Evolutionary conservation across 768 basidiomycete species (phyloP).

Genomic region (Tylopilus vinaceipallidus): DNA sequence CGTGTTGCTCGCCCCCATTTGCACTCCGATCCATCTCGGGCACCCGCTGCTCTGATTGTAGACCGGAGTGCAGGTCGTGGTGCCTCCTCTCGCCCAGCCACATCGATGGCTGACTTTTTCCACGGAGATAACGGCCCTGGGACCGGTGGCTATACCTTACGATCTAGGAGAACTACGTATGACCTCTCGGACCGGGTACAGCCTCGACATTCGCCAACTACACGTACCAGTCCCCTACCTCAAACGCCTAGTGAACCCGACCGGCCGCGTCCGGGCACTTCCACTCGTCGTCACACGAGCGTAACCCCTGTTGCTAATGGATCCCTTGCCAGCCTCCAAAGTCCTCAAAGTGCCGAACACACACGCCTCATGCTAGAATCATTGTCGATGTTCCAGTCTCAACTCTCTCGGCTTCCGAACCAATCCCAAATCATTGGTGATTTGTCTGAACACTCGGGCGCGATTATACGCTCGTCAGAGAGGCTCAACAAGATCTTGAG

Average conservation of each 20-base stretch:
- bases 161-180: conserved; percentile 24
- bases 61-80: conserved; percentile 21
- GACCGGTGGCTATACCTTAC: conserved; percentile 13
- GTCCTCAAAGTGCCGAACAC: conserved; percentile 49
- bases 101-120: conserved; percentile 55
- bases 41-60: conserved; percentile 7
- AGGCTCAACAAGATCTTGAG: conserved; percentile 62
- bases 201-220: conserved; percentile 15
- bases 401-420: conserved; percentile 54
- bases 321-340: conserved; percentile 8
- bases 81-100: conserved; percentile 41
- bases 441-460: conserved; percentile 58
- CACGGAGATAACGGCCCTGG: conserved; percentile 23
- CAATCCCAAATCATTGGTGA: conserved; percentile 48
- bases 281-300: conserved; percentile 13
- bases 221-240: conserved; percentile 9
- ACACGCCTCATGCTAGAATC: conserved; percentile 69
- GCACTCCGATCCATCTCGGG: conserved; percentile 27
- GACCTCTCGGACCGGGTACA: conserved; percentile 25
- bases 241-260: conserved; percentile 20
- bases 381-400: conserved; percentile 65
- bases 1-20: conserved; percentile 22
- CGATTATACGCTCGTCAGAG: conserved; percentile 64
- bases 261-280: conserved; percentile 8
- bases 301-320: conserved; percentile 19